Base-by-base conservation (phyloP, 192 early-diverging fungal species). In the Coemansia sp. region DNA sequence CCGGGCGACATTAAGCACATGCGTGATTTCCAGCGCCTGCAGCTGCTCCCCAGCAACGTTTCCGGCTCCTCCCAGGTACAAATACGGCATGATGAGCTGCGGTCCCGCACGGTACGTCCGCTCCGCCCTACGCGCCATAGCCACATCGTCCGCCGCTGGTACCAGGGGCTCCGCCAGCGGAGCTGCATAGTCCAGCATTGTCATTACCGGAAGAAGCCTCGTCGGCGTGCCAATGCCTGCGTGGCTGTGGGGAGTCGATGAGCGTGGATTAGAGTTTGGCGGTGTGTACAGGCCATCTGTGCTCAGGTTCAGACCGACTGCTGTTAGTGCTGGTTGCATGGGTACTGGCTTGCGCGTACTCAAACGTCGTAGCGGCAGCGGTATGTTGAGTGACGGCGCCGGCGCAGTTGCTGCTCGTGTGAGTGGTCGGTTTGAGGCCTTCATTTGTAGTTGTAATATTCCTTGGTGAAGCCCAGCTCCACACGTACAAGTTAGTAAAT, bases 41-140 rank as follows among this genome's bases (percentile, higher is more conserved):
- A 79, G 66, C 73, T 72, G 73, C 62, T 6, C 52, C 67, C 20
- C 49, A 1, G 27, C 52, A 13, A 66, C 74, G 63, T 77, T 76
- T n/a, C 46, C 47, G 33, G 70, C 74, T 15, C 82, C 74, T 22
- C 82, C 76, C 62, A 83, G 54, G 43, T 69, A 83, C 67, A 83
- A 71, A 18, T 71, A 78, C 64, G 76, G 76, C 80, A 83, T 83
- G 24, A 83, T 83, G 16, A 67, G 70, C 66, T 74, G 76, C 16
- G 80, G 80, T 7, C 80, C 80, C 54, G 59, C 54, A 16, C 67
- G 43, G 57, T 83, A 83, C 18, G 63, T 74, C 29, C 69, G 72
- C 3, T 73, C 82, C 2, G 76, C 82, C 3, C 77, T 63, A 31
- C 74, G 70, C 27, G 72, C 72, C 41, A 72, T 60, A 18, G 57